A percentile compares a stretch with the other conserved stretches of the same genome.
Conservation (phyloP, 306 rosid species). For the Urtica urens region DNA sequence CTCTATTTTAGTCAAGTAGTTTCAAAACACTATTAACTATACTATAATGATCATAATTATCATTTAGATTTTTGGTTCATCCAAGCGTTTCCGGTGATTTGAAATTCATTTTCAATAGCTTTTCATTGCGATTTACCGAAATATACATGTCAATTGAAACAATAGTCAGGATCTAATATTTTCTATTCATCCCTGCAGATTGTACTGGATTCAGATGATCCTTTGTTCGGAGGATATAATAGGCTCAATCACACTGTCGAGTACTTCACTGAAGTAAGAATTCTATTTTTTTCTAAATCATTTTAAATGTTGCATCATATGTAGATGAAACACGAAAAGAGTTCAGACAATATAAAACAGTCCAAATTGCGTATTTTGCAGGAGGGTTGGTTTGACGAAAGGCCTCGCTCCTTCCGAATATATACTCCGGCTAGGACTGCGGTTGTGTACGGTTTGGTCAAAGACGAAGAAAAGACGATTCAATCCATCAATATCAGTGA, state of each 20-base stretch:
- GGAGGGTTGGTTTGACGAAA: conserved; percentile 59
- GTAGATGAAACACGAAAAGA: too few relatives aligned
- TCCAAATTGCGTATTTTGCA: conserved; percentile 26
- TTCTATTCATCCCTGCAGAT: conserved; percentile 28
- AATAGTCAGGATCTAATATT: too few relatives aligned
- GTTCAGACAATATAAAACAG: conserved; percentile 2
- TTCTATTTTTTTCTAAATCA: background rate
- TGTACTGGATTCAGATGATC: conserved; percentile 80
- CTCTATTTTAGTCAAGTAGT: background rate
- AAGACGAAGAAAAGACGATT: too few relatives aligned
- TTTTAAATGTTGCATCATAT: background rate
- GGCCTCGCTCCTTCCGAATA: conserved; percentile 68
- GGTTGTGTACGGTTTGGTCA: conserved; percentile 56
- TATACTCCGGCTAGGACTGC: conserved; percentile 79
- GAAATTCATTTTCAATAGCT: too few relatives aligned
- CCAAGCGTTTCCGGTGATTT: too few relatives aligned
- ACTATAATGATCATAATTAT: background rate
- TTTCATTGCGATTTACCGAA: too few relatives aligned
- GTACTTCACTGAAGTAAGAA: conserved; percentile 52
- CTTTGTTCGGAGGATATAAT: conserved; percentile 59
- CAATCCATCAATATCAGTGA: too few relatives aligned
- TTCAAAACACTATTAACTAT: too few relatives aligned
- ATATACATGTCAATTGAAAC: too few relatives aligned
- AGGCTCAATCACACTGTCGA: conserved; percentile 59
- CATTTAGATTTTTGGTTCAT: background rate